These are phyloP conservation scores for Pseudogymnoascus sp. DNA, from an alignment of 2,329 filamentous ascomycete species.

Conservation along the genomic window DNA sequence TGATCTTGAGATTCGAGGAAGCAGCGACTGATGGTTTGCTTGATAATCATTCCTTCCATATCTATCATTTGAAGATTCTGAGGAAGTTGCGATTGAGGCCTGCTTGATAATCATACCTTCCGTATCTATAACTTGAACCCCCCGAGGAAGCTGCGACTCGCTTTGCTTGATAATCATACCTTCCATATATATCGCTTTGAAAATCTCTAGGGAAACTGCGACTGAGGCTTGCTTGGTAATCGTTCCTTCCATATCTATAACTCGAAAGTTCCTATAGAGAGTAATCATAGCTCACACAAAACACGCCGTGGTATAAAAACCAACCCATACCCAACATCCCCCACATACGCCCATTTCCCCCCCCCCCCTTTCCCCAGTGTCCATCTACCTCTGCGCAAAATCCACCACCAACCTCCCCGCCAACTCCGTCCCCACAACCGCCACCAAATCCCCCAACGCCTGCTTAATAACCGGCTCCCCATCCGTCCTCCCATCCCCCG, in stretches of 20 bases:
- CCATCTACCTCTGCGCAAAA: conserved; percentile 30
- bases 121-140: not conserved
- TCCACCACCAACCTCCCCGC: conserved; percentile 50
- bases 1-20: not conserved
- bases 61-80: not conserved
- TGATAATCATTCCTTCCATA: not conserved
- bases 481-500: not conserved
- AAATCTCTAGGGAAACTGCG: not conserved
- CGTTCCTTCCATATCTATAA: not conserved
- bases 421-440: conserved; percentile 54
- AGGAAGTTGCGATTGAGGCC: too few relatives aligned
- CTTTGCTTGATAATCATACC: not conserved
- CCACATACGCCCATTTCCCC: not conserved
- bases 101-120: not conserved
- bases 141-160: not conserved
- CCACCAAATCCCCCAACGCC: conserved; percentile 37
- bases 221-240: not conserved
- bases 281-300: not conserved
- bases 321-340: not conserved
- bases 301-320: not conserved
- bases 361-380: too few relatives aligned
- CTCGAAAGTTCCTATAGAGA: not conserved
- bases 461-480: not conserved
- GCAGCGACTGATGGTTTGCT: not conserved
- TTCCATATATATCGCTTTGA: not conserved